These are phyloP conservation scores for Trebouxia sp. DNA, from an alignment of 139 green algal species.

Conservation along the genomic window DNA sequence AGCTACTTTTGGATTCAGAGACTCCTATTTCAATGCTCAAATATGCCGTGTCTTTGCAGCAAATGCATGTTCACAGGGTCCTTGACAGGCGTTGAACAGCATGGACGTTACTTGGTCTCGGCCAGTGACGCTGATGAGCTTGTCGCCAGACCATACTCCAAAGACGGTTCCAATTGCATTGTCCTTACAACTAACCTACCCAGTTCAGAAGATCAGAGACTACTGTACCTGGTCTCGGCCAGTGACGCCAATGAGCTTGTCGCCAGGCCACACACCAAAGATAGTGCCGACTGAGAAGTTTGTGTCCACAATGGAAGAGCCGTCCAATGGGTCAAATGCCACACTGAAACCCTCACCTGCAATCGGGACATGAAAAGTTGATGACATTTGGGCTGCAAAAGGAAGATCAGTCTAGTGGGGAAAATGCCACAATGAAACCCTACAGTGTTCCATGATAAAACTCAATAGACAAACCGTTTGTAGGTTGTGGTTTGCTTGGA, in stretches of 20 bases:
- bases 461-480: no score
- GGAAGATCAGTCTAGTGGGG: no score
- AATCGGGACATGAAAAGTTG: no score
- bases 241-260: constrained; percentile 66
- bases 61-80: no score
- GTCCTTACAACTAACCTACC: no score
- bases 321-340: constrained; percentile 94
- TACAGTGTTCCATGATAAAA: no score
- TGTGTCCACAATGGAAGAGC: constrained; percentile 94
- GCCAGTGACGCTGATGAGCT: constrained; percentile 54
- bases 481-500: no score
- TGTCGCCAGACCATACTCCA: constrained; percentile 87
- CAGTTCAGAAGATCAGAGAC: not conserved
- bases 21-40: no score
- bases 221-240: constrained; percentile 66
- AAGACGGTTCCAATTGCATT: constrained; percentile 93
- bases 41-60: no score
- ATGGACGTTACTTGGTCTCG: constrained; percentile 62
- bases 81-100: not conserved
- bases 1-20: no score
- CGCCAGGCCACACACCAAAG: constrained; percentile 91
- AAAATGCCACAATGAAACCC: no score
- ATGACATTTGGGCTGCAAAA: no score
- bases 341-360: constrained; percentile 82
- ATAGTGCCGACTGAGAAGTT: constrained; percentile 96